Conservation (phyloP, 2,329 filamentous ascomycete species). For the Botrytis deweyae region DNA sequence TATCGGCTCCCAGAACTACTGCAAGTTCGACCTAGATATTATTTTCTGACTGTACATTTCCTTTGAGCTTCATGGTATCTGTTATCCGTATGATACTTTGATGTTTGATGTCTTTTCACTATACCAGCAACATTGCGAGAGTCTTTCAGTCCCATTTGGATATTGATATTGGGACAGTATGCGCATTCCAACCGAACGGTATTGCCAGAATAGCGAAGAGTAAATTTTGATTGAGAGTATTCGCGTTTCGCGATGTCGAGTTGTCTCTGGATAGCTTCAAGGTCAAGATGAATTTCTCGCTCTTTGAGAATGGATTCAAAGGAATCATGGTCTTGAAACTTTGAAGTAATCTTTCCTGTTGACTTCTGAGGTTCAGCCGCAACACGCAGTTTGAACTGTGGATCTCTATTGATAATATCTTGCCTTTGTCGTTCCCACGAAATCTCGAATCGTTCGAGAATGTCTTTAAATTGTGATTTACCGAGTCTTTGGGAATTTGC, state of each 20-base stretch:
- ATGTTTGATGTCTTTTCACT: neutral
- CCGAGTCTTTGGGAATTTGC: neutral
- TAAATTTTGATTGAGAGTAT: neutral
- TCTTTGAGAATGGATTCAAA: neutral
- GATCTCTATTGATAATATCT: neutral
- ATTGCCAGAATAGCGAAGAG: too few relatives aligned
- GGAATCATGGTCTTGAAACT: neutral
- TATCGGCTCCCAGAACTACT: neutral
- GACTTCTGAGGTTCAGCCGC: neutral
- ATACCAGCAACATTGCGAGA: neutral
- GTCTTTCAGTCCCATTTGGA: neutral
- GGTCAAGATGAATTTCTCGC: neutral
- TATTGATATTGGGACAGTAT: neutral
- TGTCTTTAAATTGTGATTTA: neutral
- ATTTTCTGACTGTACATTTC: neutral
- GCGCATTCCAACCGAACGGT: neutral
- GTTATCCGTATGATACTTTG: neutral
- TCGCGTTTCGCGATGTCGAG: neutral
- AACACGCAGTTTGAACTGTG: neutral
- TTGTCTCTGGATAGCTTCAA: neutral
- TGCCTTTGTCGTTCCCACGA: neutral
- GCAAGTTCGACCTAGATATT: neutral
- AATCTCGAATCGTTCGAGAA: neutral
- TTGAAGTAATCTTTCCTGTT: neutral
- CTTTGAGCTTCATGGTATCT: neutral